phyloP scores from a whole-genome alignment of 2,329 filamentous ascomycete species.

The Cladosporium sp. region DNA sequence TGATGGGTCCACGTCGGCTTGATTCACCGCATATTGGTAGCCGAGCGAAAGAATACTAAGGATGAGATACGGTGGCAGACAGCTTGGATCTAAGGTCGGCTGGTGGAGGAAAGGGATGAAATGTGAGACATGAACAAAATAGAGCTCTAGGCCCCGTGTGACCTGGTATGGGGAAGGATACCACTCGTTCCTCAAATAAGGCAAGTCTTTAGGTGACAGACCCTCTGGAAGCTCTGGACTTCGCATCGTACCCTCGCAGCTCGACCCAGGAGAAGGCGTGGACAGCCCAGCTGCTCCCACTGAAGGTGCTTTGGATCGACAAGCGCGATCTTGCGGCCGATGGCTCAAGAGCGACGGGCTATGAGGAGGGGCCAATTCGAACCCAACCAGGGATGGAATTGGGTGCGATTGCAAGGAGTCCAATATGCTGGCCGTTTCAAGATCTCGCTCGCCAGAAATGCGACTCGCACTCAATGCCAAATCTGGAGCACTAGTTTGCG shows the following conservation, averaged over 20 bases:
- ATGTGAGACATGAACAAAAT: slow-evolving; percentile 35
- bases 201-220: slow-evolving; percentile 11
- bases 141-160: slow-evolving; percentile 32
- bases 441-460: background rate
- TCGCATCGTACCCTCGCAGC: background rate
- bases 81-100: slow-evolving; percentile 33
- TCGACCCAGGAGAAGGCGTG: background rate
- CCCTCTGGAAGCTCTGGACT: background rate
- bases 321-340: background rate
- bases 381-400: background rate
- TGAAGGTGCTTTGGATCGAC: background rate
- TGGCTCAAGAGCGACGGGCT: too few species aligned
- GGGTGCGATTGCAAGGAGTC: background rate
- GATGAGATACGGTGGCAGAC: slow-evolving; percentile 19
- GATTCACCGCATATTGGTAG: slow-evolving; percentile 34
- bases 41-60: slow-evolving; percentile 34
- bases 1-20: background rate
- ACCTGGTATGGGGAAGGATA: slow-evolving; percentile 29
- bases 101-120: slow-evolving; percentile 38
- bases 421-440: background rate
- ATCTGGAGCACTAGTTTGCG: too few species aligned
- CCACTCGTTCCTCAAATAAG: slow-evolving; percentile 28
- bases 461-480: too few species aligned
- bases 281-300: background rate
- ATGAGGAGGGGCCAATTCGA: too few species aligned